phyloP scores from a whole-genome alignment of 2,329 filamentous ascomycete species.

The Penicillium brasilianum region DNA sequence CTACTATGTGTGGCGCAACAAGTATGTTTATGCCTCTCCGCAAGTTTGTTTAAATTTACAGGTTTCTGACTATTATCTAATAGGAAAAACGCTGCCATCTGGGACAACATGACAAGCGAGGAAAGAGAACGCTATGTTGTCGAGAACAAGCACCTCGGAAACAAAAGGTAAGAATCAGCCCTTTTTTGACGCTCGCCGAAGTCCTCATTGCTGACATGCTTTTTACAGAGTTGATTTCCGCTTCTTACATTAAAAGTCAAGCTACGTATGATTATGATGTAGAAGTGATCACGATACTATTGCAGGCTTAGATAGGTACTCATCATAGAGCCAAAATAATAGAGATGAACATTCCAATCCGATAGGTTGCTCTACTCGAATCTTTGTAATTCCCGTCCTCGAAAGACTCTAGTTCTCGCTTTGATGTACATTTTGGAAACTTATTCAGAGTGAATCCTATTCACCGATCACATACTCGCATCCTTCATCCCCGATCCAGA shows the following conservation, averaged over 20 bases:
- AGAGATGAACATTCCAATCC: neutral
- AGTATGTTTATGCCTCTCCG: conserved; percentile 33
- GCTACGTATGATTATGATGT: neutral
- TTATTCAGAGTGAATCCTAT: conserved; percentile 29
- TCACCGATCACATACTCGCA: conserved; percentile 68
- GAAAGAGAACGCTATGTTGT: conserved; percentile 45
- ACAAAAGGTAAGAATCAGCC: conserved; percentile 46
- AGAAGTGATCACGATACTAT: neutral
- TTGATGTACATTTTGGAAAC: neutral
- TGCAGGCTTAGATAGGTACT: neutral
- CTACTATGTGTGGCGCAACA: conserved; percentile 50
- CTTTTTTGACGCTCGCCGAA: neutral
- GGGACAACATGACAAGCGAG: conserved; percentile 49
- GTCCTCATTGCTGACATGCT: conserved; percentile 6
- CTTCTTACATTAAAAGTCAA: conserved; percentile 37
- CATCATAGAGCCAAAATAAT: neutral
- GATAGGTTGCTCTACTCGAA: neutral
- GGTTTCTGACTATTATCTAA: conserved; percentile 9
- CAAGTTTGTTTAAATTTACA: neutral
- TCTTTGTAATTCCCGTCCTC: neutral
- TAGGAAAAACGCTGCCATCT: conserved; percentile 42
- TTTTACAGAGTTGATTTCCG: conserved; percentile 43
- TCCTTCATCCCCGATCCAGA: conserved; percentile 64
- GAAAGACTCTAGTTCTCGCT: too few species aligned
- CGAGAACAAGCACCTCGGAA: conserved; percentile 47